Evolutionary conservation across 1,284 basidiomycete species (phyloP).

Genomic region (Austroboletus niveus): DNA sequence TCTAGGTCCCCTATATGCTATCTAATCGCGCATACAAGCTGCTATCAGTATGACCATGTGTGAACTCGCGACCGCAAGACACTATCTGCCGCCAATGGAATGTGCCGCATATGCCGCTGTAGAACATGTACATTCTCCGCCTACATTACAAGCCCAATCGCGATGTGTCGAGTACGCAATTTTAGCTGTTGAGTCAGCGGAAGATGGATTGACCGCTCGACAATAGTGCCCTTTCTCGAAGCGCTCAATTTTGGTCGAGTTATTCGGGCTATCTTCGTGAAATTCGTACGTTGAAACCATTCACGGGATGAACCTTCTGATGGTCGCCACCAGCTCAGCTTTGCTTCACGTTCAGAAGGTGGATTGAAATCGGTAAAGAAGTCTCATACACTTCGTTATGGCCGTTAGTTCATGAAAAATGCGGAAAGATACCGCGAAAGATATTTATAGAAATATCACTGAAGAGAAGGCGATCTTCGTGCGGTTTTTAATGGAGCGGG

Average conservation of each 20-base stretch:
- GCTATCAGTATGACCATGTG: constrained; percentile 76
- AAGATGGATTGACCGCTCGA: not conserved
- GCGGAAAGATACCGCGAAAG: constrained; percentile 57
- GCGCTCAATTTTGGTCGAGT: constrained; percentile 79
- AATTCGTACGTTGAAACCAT: constrained; percentile 51
- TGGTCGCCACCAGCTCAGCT: constrained; percentile 52
- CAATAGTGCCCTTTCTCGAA: constrained; percentile 64
- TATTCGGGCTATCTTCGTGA: constrained; percentile 79
- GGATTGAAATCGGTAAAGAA: constrained; percentile 64
- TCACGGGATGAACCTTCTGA: constrained; percentile 15
- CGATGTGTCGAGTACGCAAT: constrained; percentile 56
- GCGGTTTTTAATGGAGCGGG: constrained; percentile 44
- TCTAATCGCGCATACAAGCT: constrained; percentile 40
- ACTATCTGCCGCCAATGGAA: constrained; percentile 65
- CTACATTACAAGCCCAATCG: constrained; percentile 31
- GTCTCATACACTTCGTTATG: constrained; percentile 12
- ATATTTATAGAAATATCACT: constrained; percentile 65
- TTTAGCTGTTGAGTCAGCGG: constrained; percentile 1
- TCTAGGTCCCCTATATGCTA: not conserved
- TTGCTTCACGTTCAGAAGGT: constrained; percentile 67
- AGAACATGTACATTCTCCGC: constrained; percentile 7
- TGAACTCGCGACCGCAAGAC: constrained; percentile 67
- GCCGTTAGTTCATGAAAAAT: constrained; percentile 7
- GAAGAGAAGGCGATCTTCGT: constrained; percentile 54
- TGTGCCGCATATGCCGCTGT: constrained; percentile 44